Evolutionary conservation across 1,284 basidiomycete species (phyloP).

Genomic region (Leccinum fallax): DNA sequence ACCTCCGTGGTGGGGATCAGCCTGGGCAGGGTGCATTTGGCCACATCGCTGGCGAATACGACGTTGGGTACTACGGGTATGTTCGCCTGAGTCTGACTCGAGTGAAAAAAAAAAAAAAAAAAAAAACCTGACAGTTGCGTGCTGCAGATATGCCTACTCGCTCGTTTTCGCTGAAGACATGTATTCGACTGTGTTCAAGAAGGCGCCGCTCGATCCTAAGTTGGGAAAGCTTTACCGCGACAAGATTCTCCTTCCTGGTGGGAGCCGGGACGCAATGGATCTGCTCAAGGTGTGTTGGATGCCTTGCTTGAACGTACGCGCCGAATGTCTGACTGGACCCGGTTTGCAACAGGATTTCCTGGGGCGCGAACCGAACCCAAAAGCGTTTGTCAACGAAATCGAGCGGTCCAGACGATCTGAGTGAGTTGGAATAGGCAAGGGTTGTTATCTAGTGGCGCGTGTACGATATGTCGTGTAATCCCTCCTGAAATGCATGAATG

Average conservation of each 20-base stretch:
- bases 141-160: conserved; percentile 30
- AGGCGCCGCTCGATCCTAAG: conserved; percentile 62
- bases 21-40: conserved; percentile 55
- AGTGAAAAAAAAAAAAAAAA: background rate
- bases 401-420: conserved; percentile 7
- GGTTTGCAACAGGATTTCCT: conserved; percentile 58
- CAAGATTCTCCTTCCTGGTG: conserved; percentile 54
- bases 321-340: background rate
- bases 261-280: conserved; percentile 60
- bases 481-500: background rate
- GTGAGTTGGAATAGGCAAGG: background rate
- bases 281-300: conserved; percentile 49
- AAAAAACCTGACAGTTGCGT: background rate
- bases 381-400: conserved; percentile 47
- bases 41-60: conserved; percentile 3
- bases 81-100: background rate
- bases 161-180: conserved; percentile 39
- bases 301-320: background rate
- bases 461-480: background rate
- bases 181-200: conserved; percentile 59
- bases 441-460: background rate
- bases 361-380: conserved; percentile 73
- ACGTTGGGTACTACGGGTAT: conserved; percentile 1
- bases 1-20: conserved; percentile 63
- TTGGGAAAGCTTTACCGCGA: conserved; percentile 55